These are phyloP conservation scores for Calcarisporium arbuscula DNA, from an alignment of 2,329 filamentous ascomycete genomes.

Conservation along the genomic window DNA sequence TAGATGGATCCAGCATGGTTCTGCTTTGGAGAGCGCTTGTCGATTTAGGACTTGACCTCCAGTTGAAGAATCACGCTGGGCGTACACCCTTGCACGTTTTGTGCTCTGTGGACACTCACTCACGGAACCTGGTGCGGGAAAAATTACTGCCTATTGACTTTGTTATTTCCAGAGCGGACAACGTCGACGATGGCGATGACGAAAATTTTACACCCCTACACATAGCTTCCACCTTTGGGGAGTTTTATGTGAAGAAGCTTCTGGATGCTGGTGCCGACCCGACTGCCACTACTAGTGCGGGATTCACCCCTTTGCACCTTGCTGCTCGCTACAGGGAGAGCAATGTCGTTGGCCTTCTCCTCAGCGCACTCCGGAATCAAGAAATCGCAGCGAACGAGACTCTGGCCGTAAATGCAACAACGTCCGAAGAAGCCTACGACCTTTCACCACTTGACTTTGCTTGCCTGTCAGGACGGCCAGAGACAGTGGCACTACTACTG, in stretches of 20 bases:
- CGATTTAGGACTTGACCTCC: slow-evolving; percentile 9
- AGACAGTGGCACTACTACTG: slow-evolving; percentile 16
- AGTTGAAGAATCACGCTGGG: slow-evolving; percentile 12
- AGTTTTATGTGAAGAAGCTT: slow-evolving; percentile 17
- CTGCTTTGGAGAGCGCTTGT: slow-evolving; percentile 12
- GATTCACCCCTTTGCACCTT: slow-evolving; percentile 30
- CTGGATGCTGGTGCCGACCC: slow-evolving; percentile 29
- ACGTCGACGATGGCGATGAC: slow-evolving; percentile 5
- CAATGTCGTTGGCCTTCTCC: slow-evolving; percentile 25
- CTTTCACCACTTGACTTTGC: slow-evolving; percentile 18
- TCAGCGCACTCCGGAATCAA: slow-evolving; percentile 8
- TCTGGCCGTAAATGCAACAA: not conserved
- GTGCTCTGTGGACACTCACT: not conserved
- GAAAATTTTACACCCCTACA: slow-evolving; percentile 18
- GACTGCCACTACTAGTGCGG: slow-evolving; percentile 21
- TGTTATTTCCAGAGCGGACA: slow-evolving; percentile 10
- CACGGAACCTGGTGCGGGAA: not conserved
- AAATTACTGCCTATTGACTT: slow-evolving; percentile 7
- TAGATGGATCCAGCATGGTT: not conserved
- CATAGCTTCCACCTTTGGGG: slow-evolving; percentile 14
- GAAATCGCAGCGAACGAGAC: no score
- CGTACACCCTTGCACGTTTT: slow-evolving; percentile 18
- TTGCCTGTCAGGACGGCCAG: slow-evolving; percentile 11
- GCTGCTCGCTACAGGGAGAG: slow-evolving; percentile 23
- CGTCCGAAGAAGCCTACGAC: not conserved